Conservation (phyloP, 129 eudicot species). For the Arctium lappa region DNA sequence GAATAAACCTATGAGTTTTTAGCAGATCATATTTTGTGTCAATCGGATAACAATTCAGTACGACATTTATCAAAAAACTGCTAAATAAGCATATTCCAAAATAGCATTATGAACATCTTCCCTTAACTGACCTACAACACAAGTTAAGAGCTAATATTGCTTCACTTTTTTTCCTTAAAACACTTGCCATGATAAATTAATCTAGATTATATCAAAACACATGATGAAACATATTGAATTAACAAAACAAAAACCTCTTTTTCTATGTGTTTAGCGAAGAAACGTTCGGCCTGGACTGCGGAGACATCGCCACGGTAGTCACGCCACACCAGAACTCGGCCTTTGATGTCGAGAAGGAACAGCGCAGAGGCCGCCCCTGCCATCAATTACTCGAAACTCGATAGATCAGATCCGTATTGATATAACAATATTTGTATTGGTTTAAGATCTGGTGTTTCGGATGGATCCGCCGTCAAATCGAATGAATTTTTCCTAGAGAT, state of each 20-base stretch:
- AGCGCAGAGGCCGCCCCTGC: constrained; percentile 99
- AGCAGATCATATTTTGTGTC: neutral
- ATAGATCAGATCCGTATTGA: constrained; percentile 21
- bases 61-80: neutral
- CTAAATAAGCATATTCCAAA: neutral
- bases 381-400: constrained; percentile 28
- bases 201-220: neutral
- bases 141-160: neutral
- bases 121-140: neutral
- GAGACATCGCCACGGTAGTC: constrained; percentile 97
- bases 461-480: neutral
- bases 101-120: neutral
- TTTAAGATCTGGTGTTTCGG: constrained; percentile 35
- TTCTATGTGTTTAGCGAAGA: constrained; percentile 71
- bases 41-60: neutral
- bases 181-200: neutral
- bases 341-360: constrained; percentile 87
- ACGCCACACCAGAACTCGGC: constrained; percentile 94
- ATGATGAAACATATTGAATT: neutral
- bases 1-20: neutral
- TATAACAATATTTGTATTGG: neutral
- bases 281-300: constrained; percentile 78
- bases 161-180: neutral
- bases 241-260: constrained; percentile 50
- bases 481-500: constrained; percentile 8